These are phyloP conservation scores for Solanum infundibuliforme DNA, from an alignment of 257 asterid species.

Conservation along the genomic window DNA sequence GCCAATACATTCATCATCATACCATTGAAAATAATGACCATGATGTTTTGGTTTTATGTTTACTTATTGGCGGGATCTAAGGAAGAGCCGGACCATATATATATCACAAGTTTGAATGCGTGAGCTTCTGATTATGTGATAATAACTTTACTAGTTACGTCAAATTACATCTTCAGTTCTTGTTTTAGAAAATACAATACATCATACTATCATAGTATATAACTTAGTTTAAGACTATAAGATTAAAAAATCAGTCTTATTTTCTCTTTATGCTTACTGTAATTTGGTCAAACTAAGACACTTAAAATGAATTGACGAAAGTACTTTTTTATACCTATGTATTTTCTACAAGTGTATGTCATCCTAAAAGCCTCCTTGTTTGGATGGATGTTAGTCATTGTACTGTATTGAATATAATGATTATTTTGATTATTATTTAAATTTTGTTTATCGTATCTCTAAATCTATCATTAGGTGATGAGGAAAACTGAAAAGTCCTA, in stretches of 20 bases:
- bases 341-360: neutral
- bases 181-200: neutral
- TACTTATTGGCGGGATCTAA: neutral
- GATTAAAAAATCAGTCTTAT: neutral
- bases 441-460: no score
- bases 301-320: neutral
- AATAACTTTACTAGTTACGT: no score
- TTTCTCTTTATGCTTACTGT: neutral
- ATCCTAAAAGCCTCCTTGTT: neutral
- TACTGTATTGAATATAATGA: neutral
- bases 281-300: neutral
- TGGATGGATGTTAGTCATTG: no score
- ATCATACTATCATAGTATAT: neutral
- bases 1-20: neutral
- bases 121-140: accelerated
- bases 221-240: neutral
- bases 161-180: no score
- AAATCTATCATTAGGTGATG: no score
- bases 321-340: neutral
- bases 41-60: neutral
- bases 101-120: accelerated
- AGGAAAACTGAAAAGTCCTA: no score
- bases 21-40: neutral
- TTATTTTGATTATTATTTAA: no score
- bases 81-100: neutral